Evolutionary conservation across 1,284 basidiomycete species (phyloP), one percentile per base, ranked within the genome.

Genomic region (Fomitopsis schrenkii): DNA sequence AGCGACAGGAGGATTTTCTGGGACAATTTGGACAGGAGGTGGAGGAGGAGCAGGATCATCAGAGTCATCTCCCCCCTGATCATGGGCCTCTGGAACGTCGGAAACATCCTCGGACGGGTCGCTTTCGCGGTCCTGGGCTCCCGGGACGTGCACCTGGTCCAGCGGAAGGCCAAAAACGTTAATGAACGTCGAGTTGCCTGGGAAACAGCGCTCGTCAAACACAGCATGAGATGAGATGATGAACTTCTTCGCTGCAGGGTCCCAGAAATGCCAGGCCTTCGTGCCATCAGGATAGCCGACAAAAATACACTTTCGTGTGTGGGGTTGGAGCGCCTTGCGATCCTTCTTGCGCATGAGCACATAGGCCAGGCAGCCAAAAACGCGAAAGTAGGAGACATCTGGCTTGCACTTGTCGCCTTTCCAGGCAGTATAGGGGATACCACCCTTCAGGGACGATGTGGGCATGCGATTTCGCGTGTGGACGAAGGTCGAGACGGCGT

Each of bases 171-270:
- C 35, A 38, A 61, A 58, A 3, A 61, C 44, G 36, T 59, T 53
- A 28, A 60, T 61, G n/a, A 38, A 62, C 33, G 28, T 48, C 30
- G 57, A 59, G 44, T 62, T 62, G 1, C 65, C 63, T 57, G 63
- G 63, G 60, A 63, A 64, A 46, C 48, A 64, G 53, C 59, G 52
- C 55, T 75, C 72, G 61, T 75, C 73, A 64, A 74, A 73, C 6
- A 64, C 63, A 59, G 67, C 72, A 66, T 64, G 60, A 22, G 67
- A 67, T 14, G 66, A 67, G 40, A 22, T 22, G 22, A 22, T 22
- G 22, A 22, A 22, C 22, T 22, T 22, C 22, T 2, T 22, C 22
- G 2, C 22, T 22, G 22, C 22, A 22, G 22, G 22, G 22, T 22
- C 22, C 22, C 22, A 22, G 22, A 22, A 22, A 22, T 2, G 22